Evolutionary conservation across 2,329 filamentous ascomycete genomes (phyloP).

Genomic region (Stemphylium vesicarium): DNA sequence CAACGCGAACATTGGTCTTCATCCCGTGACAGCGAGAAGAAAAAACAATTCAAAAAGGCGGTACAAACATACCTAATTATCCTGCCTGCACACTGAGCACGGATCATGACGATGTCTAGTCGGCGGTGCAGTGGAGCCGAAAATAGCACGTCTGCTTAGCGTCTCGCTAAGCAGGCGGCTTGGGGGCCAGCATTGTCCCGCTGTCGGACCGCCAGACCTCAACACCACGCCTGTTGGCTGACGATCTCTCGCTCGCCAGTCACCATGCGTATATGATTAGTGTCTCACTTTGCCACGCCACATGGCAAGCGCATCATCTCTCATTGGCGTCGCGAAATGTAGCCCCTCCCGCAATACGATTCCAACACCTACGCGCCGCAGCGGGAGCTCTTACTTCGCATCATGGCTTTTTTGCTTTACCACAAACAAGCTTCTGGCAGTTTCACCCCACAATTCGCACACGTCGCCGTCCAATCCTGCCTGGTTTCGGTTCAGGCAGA

Average conservation of each 20-base stretch:
- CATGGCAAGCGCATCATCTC: conserved; percentile 5
- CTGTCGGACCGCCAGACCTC: conserved; percentile 13
- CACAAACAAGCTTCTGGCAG: conserved; percentile 18
- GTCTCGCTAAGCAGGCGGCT: conserved; percentile 6
- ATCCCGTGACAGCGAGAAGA: no score
- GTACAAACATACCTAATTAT: no score
- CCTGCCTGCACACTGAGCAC: no score
- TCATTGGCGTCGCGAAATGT: conserved; percentile 6
- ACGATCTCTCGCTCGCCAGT: conserved; percentile 11
- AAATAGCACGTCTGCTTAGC: conserved; percentile 16
- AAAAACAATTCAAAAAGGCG: no score
- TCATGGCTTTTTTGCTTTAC: conserved; percentile 23
- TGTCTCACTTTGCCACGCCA: conserved; percentile 7
- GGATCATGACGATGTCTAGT: neutral
- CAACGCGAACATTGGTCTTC: no score
- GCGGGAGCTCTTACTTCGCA: conserved; percentile 13
- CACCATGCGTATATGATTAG: conserved; percentile 12
- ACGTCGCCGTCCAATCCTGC: conserved; percentile 18
- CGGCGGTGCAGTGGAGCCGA: conserved; percentile 1
- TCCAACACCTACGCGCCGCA: conserved; percentile 6
- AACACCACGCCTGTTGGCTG: conserved; percentile 24
- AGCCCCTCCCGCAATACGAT: conserved; percentile 2
- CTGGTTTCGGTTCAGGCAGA: conserved; percentile 30
- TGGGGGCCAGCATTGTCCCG: conserved; percentile 15
- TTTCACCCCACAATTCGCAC: conserved; percentile 13